phyloP scores from a whole-genome alignment of 768 basidiomycete species.

The Suillus fuscotomentosus region DNA sequence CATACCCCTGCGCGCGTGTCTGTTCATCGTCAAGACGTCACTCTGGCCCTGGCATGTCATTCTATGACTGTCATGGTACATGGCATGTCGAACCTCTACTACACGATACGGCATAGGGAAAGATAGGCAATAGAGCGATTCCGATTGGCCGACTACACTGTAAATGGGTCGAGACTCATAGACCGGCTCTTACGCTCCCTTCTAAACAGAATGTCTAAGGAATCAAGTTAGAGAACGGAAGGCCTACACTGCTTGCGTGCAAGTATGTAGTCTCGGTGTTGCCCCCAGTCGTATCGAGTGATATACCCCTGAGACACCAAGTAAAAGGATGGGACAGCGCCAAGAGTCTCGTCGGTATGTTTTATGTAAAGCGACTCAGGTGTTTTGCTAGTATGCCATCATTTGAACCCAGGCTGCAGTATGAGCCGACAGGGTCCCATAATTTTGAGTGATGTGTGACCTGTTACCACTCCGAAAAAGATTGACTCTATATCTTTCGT shows the following conservation, averaged over 20 bases:
- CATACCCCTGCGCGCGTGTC: neutral
- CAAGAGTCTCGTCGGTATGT: no score
- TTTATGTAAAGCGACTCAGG: neutral
- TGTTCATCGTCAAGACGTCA: neutral
- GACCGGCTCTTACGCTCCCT: neutral
- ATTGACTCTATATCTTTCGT: no score
- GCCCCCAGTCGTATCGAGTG: no score
- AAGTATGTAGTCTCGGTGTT: no score
- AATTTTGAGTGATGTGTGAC: no score
- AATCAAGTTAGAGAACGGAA: neutral
- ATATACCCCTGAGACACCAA: no score
- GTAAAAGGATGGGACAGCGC: neutral
- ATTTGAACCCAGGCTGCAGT: no score
- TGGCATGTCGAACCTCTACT: neutral
- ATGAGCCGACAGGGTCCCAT: neutral
- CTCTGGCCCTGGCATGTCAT: neutral
- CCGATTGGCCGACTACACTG: neutral
- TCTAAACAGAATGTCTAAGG: no score
- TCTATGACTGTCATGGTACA: neutral
- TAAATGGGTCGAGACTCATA: neutral
- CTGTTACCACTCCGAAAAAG: no score
- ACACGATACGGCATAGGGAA: neutral
- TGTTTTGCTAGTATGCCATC: neutral
- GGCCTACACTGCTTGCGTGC: neutral
- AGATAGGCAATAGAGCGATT: neutral